Evolutionary conservation across 2,329 filamentous ascomycete species (phyloP), one percentile per base, ranked within the genome.

Genomic region (Epicoccum nigrum): DNA sequence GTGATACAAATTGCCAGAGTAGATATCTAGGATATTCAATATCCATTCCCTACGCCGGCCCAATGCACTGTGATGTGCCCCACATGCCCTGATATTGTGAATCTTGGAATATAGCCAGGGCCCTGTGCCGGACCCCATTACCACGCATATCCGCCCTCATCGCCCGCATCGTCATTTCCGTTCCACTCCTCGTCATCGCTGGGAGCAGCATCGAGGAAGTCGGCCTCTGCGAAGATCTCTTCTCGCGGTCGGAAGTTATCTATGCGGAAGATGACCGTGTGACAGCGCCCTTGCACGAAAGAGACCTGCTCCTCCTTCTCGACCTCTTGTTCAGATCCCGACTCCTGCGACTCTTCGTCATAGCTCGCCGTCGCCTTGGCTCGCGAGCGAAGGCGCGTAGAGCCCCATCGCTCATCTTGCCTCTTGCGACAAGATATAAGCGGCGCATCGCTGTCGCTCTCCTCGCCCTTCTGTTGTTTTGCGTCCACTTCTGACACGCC

Each of bases 191-290:
- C 81, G 49, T 83, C 80, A 3, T 78, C 79, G 71, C 72, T 88
- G 72, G 74, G 69, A 62, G 86, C 84, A 17, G 78, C 79, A 57
- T 86, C 83, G 12, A 89, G 71, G 61, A 93, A 92, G 67, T 93
- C 88, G 1, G 81, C 83, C 77, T 91, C 89, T 17, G 81, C 81
- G 57, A 81, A 89, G 54, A 87, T 85, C 19, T 81, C 75, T 73
- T 91, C 89, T 2, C 80, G 80, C 4, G 86, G 85, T 54, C 90
- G 86, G 65, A 89, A 83, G 67, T 92, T 92, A 71, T 92, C 89
- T 59, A 92, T 86, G 35, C 84, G 77, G 34, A 92, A 81, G 53
- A 88, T 83, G 15, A 92, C 88, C 5, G 85, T 79, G 32, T 86
- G 80, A 64, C 89, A 93, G 58, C 87, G 79, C 1, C 88, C 88